phyloP scores from a whole-genome alignment of 73 alveolate species.

The Stentor coeruleus region DNA sequence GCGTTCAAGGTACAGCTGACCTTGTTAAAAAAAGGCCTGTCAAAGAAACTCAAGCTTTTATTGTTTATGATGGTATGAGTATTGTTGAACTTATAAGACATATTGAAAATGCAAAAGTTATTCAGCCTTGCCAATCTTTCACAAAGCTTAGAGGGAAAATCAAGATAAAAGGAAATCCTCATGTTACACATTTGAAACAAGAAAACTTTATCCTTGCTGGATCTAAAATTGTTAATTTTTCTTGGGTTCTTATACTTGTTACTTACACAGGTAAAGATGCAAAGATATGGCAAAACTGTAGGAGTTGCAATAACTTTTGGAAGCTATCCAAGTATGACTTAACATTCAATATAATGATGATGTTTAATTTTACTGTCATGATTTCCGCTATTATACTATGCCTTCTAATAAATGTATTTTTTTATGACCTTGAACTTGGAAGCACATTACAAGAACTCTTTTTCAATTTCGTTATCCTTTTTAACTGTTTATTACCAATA shows the following conservation, averaged over 20 bases:
- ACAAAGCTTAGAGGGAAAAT: background rate
- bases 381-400: background rate
- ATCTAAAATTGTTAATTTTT: background rate
- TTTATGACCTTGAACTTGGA: background rate
- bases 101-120: background rate
- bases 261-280: background rate
- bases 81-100: background rate
- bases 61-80: constrained; percentile 1
- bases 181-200: background rate
- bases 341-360: background rate
- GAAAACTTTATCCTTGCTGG: background rate
- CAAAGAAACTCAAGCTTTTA: background rate
- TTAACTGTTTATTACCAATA: background rate
- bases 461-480: background rate
- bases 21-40: background rate
- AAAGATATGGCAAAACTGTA: background rate
- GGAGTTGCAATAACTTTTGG: no score
- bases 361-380: no score
- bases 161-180: background rate
- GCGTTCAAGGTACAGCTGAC: background rate
- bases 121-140: background rate
- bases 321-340: background rate
- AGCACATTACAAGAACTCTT: background rate
- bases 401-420: background rate
- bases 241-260: background rate